phyloP scores from a whole-genome alignment of 73 alveolate species.

The Paramecium sonneborni region DNA sequence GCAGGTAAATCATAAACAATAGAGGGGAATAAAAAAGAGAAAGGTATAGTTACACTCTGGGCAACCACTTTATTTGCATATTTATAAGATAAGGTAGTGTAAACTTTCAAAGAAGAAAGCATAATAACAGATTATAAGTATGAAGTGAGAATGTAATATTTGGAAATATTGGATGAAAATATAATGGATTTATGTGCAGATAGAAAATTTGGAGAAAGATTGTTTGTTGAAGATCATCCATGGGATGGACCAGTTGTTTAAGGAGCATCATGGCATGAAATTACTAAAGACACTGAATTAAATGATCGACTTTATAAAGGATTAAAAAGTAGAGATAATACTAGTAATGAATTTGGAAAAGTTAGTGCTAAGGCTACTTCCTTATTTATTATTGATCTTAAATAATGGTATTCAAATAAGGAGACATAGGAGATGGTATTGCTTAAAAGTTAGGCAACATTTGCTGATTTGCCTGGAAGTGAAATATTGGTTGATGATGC shows the following conservation, averaged over 20 bases:
- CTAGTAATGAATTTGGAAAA: constrained; percentile 94
- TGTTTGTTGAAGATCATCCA: constrained; percentile 85
- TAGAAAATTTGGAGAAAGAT: constrained; percentile 86
- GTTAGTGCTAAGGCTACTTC: constrained; percentile 92
- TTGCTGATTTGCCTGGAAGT: constrained; percentile 95
- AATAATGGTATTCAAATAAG: constrained; percentile 80
- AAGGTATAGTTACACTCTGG: constrained; percentile 89
- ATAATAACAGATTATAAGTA: constrained; percentile 81
- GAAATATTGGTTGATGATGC: constrained; percentile 96
- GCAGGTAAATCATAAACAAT: constrained; percentile 96
- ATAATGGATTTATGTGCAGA: constrained; percentile 90
- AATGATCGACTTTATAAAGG: constrained; percentile 95
- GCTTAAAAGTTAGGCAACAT: constrained; percentile 72
- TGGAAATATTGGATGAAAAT: constrained; percentile 97
- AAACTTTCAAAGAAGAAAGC: constrained; percentile 75
- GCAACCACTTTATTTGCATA: constrained; percentile 91
- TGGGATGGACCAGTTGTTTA: constrained; percentile 96
- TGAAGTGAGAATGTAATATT: constrained; percentile 90
- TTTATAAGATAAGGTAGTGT: constrained; percentile 85
- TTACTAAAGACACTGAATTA: constrained; percentile 86
- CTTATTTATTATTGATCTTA: constrained; percentile 90
- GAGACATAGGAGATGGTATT: constrained; percentile 79
- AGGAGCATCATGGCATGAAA: constrained; percentile 94
- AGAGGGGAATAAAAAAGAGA: constrained; percentile 95
- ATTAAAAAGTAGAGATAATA: constrained; percentile 79